Evolutionary conservation across 768 basidiomycete genomes (phyloP).

Genomic region (Calocera viscosa): DNA sequence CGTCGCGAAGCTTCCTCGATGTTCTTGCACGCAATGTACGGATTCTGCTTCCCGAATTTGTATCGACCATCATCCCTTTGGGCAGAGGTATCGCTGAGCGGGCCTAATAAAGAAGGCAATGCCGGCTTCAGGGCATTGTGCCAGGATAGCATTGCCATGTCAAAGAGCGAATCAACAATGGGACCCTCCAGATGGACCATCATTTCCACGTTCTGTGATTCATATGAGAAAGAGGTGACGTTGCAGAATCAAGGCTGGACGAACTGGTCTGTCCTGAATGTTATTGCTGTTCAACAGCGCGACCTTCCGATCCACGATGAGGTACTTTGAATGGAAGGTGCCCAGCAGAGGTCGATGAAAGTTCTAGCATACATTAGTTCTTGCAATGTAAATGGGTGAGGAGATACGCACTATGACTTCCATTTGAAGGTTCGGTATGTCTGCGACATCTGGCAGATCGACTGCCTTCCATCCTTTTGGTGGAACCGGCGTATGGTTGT

Average conservation of each 20-base stretch:
- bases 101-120: constrained; percentile 30
- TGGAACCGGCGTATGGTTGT: constrained; percentile 39
- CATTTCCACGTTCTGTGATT: constrained; percentile 43
- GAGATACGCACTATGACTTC: constrained; percentile 34
- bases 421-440: constrained; percentile 49
- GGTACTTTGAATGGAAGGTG: constrained; percentile 61
- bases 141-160: constrained; percentile 55
- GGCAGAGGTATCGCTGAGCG: background rate
- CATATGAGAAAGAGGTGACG: constrained; percentile 15
- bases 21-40: constrained; percentile 25
- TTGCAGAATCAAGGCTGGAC: constrained; percentile 17
- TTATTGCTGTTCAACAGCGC: constrained; percentile 57
- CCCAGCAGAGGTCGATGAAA: constrained; percentile 40
- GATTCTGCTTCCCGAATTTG: constrained; percentile 34
- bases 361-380: constrained; percentile 18
- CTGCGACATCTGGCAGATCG: constrained; percentile 39
- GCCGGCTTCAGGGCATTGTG: constrained; percentile 37
- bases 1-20: background rate
- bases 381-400: background rate
- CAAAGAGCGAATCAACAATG: constrained; percentile 56
- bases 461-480: constrained; percentile 39
- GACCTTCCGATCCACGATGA: constrained; percentile 56
- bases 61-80: constrained; percentile 25
- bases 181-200: constrained; percentile 61
- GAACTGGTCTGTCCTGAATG: constrained; percentile 40